phyloP scores from a whole-genome alignment of 2,329 filamentous ascomycete genomes.

The Xylariaceae sp. region DNA sequence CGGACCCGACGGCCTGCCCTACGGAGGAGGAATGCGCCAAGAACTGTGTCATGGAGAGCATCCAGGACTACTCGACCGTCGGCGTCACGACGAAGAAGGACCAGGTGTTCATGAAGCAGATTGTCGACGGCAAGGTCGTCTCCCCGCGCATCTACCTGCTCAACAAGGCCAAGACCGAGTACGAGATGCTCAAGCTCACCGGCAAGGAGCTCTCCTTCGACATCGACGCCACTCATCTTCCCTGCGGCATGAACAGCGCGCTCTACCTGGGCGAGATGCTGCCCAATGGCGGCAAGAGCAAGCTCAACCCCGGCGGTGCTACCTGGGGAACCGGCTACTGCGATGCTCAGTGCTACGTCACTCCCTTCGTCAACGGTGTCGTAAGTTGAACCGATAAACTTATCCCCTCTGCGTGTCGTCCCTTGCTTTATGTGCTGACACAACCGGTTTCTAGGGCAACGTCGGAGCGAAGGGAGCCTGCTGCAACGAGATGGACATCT shows the following conservation, averaged over 20 bases:
- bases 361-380: constrained; percentile 34
- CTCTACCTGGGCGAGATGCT: constrained; percentile 59
- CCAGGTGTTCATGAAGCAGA: constrained; percentile 35
- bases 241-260: constrained; percentile 58
- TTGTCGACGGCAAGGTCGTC: constrained; percentile 28
- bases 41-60: constrained; percentile 49
- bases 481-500: constrained; percentile 37
- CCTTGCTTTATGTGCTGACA: no score
- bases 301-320: constrained; percentile 34
- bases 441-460: no score
- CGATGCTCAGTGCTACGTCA: constrained; percentile 34
- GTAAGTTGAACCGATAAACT: no score
- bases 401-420: no score
- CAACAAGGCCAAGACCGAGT: constrained; percentile 46
- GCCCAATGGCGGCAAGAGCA: constrained; percentile 47
- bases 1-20: constrained; percentile 41
- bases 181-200: constrained; percentile 54
- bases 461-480: constrained; percentile 31
- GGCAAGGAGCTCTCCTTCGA: constrained; percentile 60
- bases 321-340: constrained; percentile 36
- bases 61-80: constrained; percentile 38
- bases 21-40: constrained; percentile 43
- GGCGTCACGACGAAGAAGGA: constrained; percentile 29
- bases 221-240: constrained; percentile 56
- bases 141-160: constrained; percentile 53